Evolutionary conservation across 2,329 filamentous ascomycete genomes (phyloP), one percentile per base, ranked within the genome.

Genomic region (Endocalyx cinctus): DNA sequence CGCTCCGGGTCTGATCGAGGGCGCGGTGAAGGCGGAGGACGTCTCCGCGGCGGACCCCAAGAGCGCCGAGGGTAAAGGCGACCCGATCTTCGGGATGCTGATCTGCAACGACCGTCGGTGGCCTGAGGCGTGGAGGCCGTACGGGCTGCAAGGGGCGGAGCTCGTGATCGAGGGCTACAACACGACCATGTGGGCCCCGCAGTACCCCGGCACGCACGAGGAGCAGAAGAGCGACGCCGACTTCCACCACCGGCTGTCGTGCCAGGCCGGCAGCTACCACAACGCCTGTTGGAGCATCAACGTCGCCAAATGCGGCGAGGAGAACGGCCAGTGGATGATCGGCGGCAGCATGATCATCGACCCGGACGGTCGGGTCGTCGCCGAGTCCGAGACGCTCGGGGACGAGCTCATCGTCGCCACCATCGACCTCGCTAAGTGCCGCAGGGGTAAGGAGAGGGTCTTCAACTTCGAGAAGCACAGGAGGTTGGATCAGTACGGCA

Each of bases 31-130:
- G 39, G 55, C 60, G 30, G 46, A 47, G 4, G 46, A 51, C 19
- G 44, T 42, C 13, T 41, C 43, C 1, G 33, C 38, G 6, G 19
- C 5, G 5, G 43, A 42, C 5, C 10, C 12, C 25, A 10, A 13
- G 10, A 15, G 25, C 11, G 49, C 39, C 3, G 41, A 49, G n/a
- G 54, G 48, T 3, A 60, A 59, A 35, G 66, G 67, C 3, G 70
- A 76, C 45, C 65, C 70, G 3, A 72, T 76, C 27, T 29, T 74
- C 58, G 72, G 55, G 14, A 72, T 74, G 69, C 58, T 75, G 47
- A 72, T 74, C 34, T 75, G 71, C 53, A 76, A 74, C 43, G 71
- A 74, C 48, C 54, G 70, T 5, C 58, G 71, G 6, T 75, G 71
- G 72, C 59, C 67, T 2, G 72, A 75, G 43, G 64, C 62, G 1